These are phyloP conservation scores for Stentor coeruleus DNA, from an alignment of 73 alveolate species.

Conservation along the genomic window DNA sequence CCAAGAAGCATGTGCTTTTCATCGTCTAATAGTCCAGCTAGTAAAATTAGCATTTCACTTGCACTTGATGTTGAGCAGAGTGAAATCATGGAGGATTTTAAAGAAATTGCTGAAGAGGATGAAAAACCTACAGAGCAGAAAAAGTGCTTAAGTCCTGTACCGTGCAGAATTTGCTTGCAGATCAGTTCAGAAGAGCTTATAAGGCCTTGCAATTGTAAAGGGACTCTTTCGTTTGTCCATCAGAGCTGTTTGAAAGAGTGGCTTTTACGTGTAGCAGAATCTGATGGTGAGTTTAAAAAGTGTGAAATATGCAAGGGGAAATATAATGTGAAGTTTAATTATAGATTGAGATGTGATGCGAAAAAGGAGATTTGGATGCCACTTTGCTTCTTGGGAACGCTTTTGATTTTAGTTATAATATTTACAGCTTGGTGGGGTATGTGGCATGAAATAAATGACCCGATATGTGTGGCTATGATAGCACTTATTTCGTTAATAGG, in stretches of 20 bases:
- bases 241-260: not conserved
- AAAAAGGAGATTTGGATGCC: not conserved
- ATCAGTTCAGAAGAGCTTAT: not conserved
- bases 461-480: not conserved
- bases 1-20: no score
- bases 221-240: not conserved
- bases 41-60: no score
- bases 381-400: not conserved
- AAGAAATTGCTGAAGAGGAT: no score
- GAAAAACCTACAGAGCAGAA: no score
- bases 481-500: not conserved
- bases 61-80: no score
- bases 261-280: not conserved
- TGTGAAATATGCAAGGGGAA: not conserved
- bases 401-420: no score
- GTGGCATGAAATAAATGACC: not conserved
- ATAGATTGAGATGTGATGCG: not conserved
- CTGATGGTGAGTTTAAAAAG: not conserved
- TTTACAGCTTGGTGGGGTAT: no score
- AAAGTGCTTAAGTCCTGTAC: conserved; percentile 3
- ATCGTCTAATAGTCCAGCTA: no score
- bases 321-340: no score
- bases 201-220: not conserved
- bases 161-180: not conserved
- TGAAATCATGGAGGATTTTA: no score